Base-by-base conservation (phyloP, 1,284 basidiomycete genomes). In the Ceraceosorus guamensis region DNA sequence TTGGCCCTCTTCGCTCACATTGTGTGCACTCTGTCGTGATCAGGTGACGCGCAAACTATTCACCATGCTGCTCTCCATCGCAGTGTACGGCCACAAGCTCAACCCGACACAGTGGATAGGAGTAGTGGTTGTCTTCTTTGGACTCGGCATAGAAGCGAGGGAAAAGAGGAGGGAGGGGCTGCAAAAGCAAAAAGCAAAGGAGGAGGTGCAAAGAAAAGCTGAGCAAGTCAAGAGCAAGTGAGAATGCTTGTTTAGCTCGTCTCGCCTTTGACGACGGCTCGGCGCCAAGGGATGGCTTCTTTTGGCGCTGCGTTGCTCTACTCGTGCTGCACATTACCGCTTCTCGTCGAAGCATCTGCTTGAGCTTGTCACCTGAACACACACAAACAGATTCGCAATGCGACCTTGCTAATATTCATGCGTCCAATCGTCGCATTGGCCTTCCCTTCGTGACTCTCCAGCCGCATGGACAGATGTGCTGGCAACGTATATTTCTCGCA, bases 31-130 rank as follows among this genome's bases (percentile, higher is more conserved):
- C 39, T 11, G 16, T 41, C 39, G 39, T 16, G 10, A 13, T 50
- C 18, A 50, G 49, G 82, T 98, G 55, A 98, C 93, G n/a, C 83
- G 95, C 56, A 98, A 98, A 79, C 81, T 99, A 73, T 95, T 96
- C 77, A 97, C 93, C 4, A 98, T 99, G 93, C 81, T 99, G 11
- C 81, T 99, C 39, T 92, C 89, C 6, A 91, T 99, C 4, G 77
- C 93, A 31, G 84, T 97, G 0, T 98, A 96, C 77, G 85, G 89
- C 67, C 93, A 98, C 78, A 83, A 81, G 61, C 80, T 99, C 52
- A 86, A 86, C 0, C 59, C 73, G 0, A 88, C 91, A 1, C 95
- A 98, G 78, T 98, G 95, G 95, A 67, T 83, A 2, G 95, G 93
- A 14, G 86, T 92, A 0, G 85, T 78, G 0, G 84, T 92, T 33